These are phyloP conservation scores for Anisodus tanguticus DNA, from an alignment of 257 asterid species.

Conservation along the genomic window DNA sequence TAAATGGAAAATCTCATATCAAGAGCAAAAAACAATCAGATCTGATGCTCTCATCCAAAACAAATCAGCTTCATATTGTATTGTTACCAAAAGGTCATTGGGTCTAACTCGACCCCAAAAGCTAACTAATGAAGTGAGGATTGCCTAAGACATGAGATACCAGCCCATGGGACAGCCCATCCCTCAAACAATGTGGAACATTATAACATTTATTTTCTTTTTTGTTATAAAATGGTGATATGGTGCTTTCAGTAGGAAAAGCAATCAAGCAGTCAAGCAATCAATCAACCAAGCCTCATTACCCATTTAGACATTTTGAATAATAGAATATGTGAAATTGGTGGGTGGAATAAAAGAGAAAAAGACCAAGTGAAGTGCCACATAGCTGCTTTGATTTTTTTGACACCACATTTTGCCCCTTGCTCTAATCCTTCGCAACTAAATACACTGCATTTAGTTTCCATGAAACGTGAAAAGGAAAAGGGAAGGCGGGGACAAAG, in stretches of 20 bases:
- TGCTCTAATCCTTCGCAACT: not conserved
- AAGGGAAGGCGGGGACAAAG: not conserved
- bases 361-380: not conserved
- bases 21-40: not conserved
- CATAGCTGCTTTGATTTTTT: not conserved
- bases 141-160: not conserved
- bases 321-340: not conserved
- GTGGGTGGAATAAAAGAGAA: not conserved
- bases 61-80: not conserved
- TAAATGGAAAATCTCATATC: not conserved
- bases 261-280: not conserved
- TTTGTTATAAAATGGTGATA: not conserved
- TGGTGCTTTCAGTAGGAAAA: not conserved
- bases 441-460: not conserved
- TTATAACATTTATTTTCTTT: not conserved
- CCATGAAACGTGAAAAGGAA: not conserved
- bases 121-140: not conserved
- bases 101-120: not conserved
- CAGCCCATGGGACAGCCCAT: not conserved
- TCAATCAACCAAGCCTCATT: not conserved
- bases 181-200: not conserved
- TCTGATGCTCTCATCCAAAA: not conserved
- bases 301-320: not conserved
- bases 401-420: not conserved
- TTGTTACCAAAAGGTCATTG: not conserved